phyloP scores from a whole-genome alignment of 75 land plant genomes.

The Cupressus sempervirens region DNA sequence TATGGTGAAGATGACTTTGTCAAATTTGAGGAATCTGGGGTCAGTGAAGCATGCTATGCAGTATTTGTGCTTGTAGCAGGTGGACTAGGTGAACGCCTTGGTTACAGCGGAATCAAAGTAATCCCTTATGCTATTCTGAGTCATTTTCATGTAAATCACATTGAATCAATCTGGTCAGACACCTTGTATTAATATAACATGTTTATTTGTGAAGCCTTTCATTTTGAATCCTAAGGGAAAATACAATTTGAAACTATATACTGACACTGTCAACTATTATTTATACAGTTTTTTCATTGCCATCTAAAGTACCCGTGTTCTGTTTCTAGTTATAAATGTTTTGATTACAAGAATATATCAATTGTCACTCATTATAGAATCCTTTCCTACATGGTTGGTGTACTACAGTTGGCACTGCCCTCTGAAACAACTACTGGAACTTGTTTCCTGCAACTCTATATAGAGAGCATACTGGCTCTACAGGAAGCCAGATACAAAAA shows the following conservation, averaged over 20 bases:
- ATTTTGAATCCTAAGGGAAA: background rate
- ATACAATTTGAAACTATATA: background rate
- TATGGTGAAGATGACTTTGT: conserved; percentile 79
- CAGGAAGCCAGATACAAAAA: conserved; percentile 60
- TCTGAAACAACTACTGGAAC: conserved; percentile 71
- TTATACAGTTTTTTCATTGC: background rate
- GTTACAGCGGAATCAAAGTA: conserved; percentile 92
- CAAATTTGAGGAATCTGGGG: conserved; percentile 72
- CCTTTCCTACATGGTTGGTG: background rate
- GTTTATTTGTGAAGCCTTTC: background rate
- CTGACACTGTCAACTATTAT: background rate
- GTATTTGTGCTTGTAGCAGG: conserved; percentile 98
- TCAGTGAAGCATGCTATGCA: conserved; percentile 65
- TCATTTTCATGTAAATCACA: background rate
- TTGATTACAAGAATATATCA: background rate
- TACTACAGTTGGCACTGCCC: conserved; percentile 76
- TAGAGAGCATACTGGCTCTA: conserved; percentile 74
- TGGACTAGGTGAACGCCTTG: conserved; percentile 96
- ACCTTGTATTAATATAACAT: background rate
- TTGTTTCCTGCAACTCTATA: conserved; percentile 79
- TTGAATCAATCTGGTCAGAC: background rate
- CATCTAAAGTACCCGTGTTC: background rate
- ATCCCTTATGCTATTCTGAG: background rate
- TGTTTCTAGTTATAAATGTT: background rate
- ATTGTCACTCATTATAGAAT: background rate